Base-by-base conservation (phyloP, 2,329 filamentous ascomycete species). In the Penicillium sp. region DNA sequence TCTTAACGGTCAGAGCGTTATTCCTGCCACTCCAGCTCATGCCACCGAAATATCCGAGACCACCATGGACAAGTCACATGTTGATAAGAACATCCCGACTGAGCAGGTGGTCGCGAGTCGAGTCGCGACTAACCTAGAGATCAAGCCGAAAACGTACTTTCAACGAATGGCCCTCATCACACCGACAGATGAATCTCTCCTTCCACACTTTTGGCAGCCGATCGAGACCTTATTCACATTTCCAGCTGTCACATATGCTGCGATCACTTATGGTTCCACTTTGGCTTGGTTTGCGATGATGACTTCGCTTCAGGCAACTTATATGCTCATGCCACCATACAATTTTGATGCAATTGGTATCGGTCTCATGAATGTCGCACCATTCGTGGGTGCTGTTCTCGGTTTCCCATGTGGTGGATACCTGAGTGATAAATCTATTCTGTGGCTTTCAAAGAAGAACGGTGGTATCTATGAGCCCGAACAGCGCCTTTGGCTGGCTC, bases 181-280 rank as follows among this genome's bases (percentile, higher is more conserved):
- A 0, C 5, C 49, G 9, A 63, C 63, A 6, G 15, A 61, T 0
- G 66, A 66, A 37, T 53, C 62, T 1, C 33, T 68, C 2, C 63
- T 60, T 60, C 66, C 64, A 2, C 74, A 76, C 53, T 66, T 72
- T 24, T 72, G 65, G 28, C 71, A 69, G 4, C 75, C 75, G 0
- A 65, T 76, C 13, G 38, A 72, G 5, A 65, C 74, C 8, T 60
- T 79, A 2, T 70, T 72, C 40, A 60, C 68, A 0, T 76, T 81
- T 19, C 93, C 93, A 1, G 78, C 78, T 2, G 76, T 81, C 7
- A 55, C 76, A 19, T 81, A 78, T 44, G 77, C 73, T 0, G 76
- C 76, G 7, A 47, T 82, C 0, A 73, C 77, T 26, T 80, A 79
- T 26, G 79, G 76, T 1, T 72, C 76, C 5, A 65, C 79, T 1